These are phyloP conservation scores for Daldinia vernicosa DNA, from an alignment of 495 filamentous ascomycete species.

Conservation along the genomic window DNA sequence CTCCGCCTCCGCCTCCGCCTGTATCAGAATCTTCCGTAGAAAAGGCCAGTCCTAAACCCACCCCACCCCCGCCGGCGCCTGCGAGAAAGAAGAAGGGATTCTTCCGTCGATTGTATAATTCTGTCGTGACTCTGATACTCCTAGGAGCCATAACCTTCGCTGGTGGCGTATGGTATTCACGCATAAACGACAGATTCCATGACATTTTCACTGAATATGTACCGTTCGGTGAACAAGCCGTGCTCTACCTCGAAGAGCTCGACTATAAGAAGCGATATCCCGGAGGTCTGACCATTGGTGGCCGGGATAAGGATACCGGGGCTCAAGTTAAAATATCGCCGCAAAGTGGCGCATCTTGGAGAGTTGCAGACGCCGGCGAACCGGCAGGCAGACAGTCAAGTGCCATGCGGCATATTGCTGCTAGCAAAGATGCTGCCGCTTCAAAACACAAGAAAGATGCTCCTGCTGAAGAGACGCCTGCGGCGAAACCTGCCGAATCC, in stretches of 20 bases:
- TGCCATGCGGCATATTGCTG: conserved; percentile 46
- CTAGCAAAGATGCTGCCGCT: conserved; percentile 50
- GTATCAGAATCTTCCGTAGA: conserved; percentile 6
- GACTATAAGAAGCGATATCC: conserved; percentile 94
- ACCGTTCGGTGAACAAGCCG: conserved; percentile 91
- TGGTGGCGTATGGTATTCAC: conserved; percentile 88
- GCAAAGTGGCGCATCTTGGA: conserved; percentile 86
- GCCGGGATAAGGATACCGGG: conserved; percentile 65
- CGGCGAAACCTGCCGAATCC: conserved; percentile 31
- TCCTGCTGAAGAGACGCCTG: conserved; percentile 34
- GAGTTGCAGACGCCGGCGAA: conserved; percentile 65
- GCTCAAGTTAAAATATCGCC: conserved; percentile 83
- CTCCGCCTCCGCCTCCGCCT: conserved; percentile 61
- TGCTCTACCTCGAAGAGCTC: conserved; percentile 96
- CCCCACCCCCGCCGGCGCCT: conserved; percentile 57
- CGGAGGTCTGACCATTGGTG: conserved; percentile 63
- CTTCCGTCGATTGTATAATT: conserved; percentile 71
- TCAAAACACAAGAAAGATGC: conserved; percentile 44
- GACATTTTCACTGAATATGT: conserved; percentile 99
- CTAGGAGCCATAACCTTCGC: conserved; percentile 80
- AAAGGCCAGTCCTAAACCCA: conserved; percentile 30
- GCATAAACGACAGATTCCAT: conserved; percentile 96
- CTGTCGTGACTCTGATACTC: conserved; percentile 75
- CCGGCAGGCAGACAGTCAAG: conserved; percentile 54
- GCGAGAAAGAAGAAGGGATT: conserved; percentile 73